Evolutionary conservation across 495 filamentous ascomycete genomes (phyloP).

Genomic region (Hypoxylon lienhwacheense): DNA sequence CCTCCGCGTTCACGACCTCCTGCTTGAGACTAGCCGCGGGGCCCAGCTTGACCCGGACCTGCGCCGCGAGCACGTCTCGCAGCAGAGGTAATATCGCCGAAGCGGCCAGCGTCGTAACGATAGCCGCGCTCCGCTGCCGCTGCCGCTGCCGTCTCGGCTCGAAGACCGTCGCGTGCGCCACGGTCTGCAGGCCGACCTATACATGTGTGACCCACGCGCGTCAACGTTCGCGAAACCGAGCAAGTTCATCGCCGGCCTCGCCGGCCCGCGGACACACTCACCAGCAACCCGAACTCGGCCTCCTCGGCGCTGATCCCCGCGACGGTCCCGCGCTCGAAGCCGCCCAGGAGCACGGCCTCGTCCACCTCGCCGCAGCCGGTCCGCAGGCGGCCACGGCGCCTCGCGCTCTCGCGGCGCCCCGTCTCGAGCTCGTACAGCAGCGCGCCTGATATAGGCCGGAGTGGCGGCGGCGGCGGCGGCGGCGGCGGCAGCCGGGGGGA

Average conservation of each 20-base stretch:
- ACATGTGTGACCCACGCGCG: conserved; percentile 1
- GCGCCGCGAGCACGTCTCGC: conserved; percentile 37
- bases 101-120: conserved; percentile 44
- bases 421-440: conserved; percentile 38
- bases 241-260: not conserved
- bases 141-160: conserved; percentile 5
- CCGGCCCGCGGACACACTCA: conserved; percentile 32
- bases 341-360: conserved; percentile 46
- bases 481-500: too few species aligned
- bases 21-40: conserved; percentile 14
- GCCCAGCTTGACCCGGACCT: conserved; percentile 23
- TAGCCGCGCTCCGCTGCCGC: conserved; percentile 24
- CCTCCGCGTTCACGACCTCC: conserved; percentile 11
- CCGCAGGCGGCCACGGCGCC: conserved; percentile 19
- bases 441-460: conserved; percentile 23
- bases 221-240: too few species aligned
- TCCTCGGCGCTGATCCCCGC: conserved; percentile 54
- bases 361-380: conserved; percentile 52
- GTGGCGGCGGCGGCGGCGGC: not conserved
- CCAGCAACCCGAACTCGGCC: conserved; percentile 42
- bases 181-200: conserved; percentile 45
- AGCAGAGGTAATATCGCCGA: conserved; percentile 40
- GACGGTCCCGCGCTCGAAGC: conserved; percentile 51
- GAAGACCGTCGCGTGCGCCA: conserved; percentile 34
- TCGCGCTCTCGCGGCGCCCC: conserved; percentile 17